phyloP scores from a whole-genome alignment of 2,329 filamentous ascomycete genomes.

The Alternaria burnsii region DNA sequence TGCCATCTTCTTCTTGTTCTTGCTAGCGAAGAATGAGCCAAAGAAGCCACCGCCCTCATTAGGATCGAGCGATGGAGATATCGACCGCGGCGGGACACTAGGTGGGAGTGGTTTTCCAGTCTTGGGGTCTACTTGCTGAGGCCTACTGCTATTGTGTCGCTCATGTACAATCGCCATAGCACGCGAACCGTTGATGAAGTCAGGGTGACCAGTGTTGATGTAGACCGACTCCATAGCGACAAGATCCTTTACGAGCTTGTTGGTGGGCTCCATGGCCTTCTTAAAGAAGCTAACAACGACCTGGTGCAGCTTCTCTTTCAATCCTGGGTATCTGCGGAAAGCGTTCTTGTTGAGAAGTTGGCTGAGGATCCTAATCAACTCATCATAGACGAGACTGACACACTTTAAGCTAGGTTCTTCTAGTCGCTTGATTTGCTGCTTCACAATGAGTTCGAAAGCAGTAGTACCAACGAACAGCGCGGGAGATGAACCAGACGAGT shows the following conservation, averaged over 20 bases:
- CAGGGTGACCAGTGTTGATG: conserved; percentile 97
- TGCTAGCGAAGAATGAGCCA: conserved; percentile 96
- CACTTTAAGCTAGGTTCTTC: conserved; percentile 98
- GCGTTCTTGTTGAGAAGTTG: conserved; percentile 88
- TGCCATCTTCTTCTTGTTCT: conserved; percentile 99
- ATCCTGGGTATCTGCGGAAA: conserved; percentile 88
- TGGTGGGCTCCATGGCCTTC: conserved; percentile 97
- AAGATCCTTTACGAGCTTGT: conserved; percentile 93
- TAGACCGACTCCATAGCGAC: conserved; percentile 97
- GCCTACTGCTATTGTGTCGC: conserved; percentile 80
- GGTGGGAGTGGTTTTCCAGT: conserved; percentile 90
- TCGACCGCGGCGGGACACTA: conserved; percentile 72
- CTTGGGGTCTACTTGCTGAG: conserved; percentile 96
- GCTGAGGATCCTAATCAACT: conserved; percentile 91
- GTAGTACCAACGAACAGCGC: conserved; percentile 97
- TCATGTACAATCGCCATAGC: conserved; percentile 99
- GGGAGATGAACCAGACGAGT: conserved; percentile 97
- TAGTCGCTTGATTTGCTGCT: conserved; percentile 95
- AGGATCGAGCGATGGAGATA: conserved; percentile 75
- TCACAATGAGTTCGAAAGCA: conserved; percentile 98
- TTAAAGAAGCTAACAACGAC: conserved; percentile 97
- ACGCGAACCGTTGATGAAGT: conserved; percentile 95
- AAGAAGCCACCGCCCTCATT: conserved; percentile 82
- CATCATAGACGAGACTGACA: conserved; percentile 95
- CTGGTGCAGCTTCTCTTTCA: conserved; percentile 96